Evolutionary conservation across 345 rosid species (phyloP).

Genomic region (Jatropha curcas): DNA sequence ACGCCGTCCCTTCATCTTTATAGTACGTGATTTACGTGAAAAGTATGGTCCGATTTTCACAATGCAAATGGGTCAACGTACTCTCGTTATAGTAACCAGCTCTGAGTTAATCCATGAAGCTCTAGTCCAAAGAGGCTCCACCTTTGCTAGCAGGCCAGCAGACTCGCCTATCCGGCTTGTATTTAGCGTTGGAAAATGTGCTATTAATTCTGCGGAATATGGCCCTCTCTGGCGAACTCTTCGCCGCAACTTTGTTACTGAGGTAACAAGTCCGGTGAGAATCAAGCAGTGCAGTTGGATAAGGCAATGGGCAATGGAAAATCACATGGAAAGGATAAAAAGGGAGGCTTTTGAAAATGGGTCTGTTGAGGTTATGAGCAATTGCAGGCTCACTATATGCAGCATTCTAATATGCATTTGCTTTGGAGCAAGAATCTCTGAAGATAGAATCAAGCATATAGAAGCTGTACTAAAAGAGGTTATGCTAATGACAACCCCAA

Average conservation of each 20-base stretch:
- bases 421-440: slow-evolving; percentile 33
- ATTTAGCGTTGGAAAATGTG: slow-evolving; percentile 35
- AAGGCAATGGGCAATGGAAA: slow-evolving; percentile 24
- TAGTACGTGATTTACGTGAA: slow-evolving; percentile 30
- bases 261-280: slow-evolving; percentile 25
- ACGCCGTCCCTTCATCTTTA: slow-evolving; percentile 28
- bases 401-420: slow-evolving; percentile 28
- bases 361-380: slow-evolving; percentile 25
- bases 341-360: slow-evolving; percentile 16
- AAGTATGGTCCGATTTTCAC: slow-evolving; percentile 38
- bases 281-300: slow-evolving; percentile 33
- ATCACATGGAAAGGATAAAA: slow-evolving; percentile 29
- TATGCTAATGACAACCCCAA: slow-evolving; percentile 30
- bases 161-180: slow-evolving; percentile 34
- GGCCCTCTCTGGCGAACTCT: slow-evolving; percentile 36
- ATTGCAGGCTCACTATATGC: slow-evolving; percentile 27
- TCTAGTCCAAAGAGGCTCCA: slow-evolving; percentile 26
- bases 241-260: slow-evolving; percentile 30
- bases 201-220: slow-evolving; percentile 34
- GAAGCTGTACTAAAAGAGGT: slow-evolving; percentile 27
- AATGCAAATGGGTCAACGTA: slow-evolving; percentile 39
- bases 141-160: slow-evolving; percentile 29
- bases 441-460: slow-evolving; percentile 21
- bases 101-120: slow-evolving; percentile 36
- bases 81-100: slow-evolving; percentile 29